phyloP scores from a whole-genome alignment of 164 flowering plant genomes.

The Litsea cubeba region DNA sequence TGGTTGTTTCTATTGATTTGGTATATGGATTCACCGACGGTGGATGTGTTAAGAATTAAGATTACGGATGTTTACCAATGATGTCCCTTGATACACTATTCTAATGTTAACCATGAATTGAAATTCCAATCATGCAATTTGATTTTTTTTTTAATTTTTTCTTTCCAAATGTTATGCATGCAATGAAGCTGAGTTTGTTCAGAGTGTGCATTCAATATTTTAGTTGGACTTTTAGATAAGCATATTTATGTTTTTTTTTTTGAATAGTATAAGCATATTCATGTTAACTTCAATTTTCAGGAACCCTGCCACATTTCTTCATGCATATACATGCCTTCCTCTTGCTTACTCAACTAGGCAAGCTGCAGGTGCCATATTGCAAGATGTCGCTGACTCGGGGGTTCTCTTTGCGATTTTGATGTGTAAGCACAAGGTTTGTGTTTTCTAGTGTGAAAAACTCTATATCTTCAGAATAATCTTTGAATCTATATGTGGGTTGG shows the following conservation, averaged over 20 bases:
- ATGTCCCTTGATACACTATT: not conserved
- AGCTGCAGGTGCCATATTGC: constrained; percentile 97
- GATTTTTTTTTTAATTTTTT: not conserved
- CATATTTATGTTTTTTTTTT: not conserved
- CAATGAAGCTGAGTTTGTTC: not conserved
- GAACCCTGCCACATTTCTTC: constrained; percentile 33
- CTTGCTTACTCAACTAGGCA: constrained; percentile 71
- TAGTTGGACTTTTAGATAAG: not conserved
- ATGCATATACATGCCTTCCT: constrained; percentile 37
- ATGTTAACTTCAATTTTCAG: constrained; percentile 11
- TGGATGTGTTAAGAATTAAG: not conserved
- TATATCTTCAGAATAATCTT: not conserved
- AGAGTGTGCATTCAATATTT: not conserved
- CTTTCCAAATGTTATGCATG: not conserved
- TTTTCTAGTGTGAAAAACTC: not conserved
- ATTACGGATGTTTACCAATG: not conserved
- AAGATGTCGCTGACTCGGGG: constrained; percentile 96
- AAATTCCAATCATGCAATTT: not conserved
- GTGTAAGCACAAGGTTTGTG: constrained; percentile 87
- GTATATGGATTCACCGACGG: not conserved
- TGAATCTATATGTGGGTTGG: not conserved
- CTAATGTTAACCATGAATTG: not conserved
- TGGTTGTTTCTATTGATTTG: too few species aligned
- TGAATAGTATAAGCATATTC: not conserved
- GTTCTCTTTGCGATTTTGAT: constrained; percentile 92